These are phyloP conservation scores for Tetrahymena borealis DNA, from an alignment of 73 alveolate genomes.

Conservation along the genomic window DNA sequence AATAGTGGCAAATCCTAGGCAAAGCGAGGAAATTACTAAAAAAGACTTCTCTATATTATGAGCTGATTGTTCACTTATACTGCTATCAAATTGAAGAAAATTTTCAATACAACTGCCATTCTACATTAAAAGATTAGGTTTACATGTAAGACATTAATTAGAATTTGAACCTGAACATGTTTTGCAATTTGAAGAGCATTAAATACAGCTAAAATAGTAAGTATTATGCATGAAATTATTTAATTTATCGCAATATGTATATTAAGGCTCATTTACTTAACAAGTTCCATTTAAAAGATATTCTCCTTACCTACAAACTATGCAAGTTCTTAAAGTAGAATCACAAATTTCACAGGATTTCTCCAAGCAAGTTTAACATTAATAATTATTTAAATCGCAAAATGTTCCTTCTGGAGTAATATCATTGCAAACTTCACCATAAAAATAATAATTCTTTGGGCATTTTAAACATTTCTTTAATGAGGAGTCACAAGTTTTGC, in stretches of 20 bases:
- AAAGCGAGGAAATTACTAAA: neutral
- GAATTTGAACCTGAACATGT: neutral
- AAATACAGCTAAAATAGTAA: neutral
- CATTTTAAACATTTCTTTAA: neutral
- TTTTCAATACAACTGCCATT: neutral
- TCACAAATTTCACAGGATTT: neutral
- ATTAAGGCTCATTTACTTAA: neutral
- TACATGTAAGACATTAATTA: neutral
- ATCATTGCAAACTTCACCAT: neutral
- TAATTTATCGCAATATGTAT: neutral
- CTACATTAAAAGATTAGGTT: neutral
- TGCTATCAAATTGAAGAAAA: neutral
- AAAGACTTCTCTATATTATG: neutral
- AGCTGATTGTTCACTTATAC: neutral
- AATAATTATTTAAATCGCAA: neutral
- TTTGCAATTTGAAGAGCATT: neutral
- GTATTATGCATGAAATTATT: neutral
- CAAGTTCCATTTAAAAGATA: neutral
- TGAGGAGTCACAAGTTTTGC: neutral
- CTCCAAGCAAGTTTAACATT: neutral
- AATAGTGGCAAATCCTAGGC: neutral
- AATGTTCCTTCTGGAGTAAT: neutral
- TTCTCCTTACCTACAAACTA: neutral
- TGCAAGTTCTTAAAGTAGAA: neutral
- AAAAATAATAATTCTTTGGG: neutral